phyloP scores from a whole-genome alignment of 2,329 filamentous ascomycete genomes.

The Fulvia fulva region DNA sequence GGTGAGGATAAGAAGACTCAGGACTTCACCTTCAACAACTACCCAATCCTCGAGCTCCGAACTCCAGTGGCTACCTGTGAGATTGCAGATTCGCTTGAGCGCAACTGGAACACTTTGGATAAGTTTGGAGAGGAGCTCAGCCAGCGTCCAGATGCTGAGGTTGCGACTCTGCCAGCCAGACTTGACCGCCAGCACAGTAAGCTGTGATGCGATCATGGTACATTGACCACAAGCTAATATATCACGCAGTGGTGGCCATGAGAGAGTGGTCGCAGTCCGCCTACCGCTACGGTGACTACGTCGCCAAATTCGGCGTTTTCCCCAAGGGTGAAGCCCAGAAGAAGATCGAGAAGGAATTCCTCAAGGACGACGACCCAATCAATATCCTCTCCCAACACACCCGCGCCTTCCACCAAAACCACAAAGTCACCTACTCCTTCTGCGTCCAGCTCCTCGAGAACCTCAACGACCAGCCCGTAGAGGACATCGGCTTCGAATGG shows the following conservation, averaged over 20 bases:
- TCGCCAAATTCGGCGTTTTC: constrained; percentile 34
- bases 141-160: constrained; percentile 29
- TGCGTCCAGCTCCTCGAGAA: constrained; percentile 34
- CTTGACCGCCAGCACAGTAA: constrained; percentile 32
- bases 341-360: constrained; percentile 24
- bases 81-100: constrained; percentile 34
- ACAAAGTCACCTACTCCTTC: constrained; percentile 35
- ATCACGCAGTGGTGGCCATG: constrained; percentile 32
- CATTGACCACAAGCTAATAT: neutral
- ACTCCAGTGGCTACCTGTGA: constrained; percentile 32
- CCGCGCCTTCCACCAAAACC: constrained; percentile 31
- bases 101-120: constrained; percentile 32
- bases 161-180: constrained; percentile 27
- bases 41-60: constrained; percentile 31
- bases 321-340: constrained; percentile 29
- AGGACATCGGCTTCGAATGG: constrained; percentile 34
- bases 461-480: constrained; percentile 33
- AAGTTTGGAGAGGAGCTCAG: constrained; percentile 31
- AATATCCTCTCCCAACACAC: constrained; percentile 33
- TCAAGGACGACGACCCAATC: constrained; percentile 30
- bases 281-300: constrained; percentile 35
- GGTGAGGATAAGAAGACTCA: constrained; percentile 35
- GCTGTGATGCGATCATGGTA: neutral
- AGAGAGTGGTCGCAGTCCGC: constrained; percentile 33
- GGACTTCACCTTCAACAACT: constrained; percentile 35